Percentiles rank a stretch among this genome's conserved stretches.
Evolutionary conservation across 139 green algal genomes (phyloP).

Genomic region (Chlorella sp.): DNA sequence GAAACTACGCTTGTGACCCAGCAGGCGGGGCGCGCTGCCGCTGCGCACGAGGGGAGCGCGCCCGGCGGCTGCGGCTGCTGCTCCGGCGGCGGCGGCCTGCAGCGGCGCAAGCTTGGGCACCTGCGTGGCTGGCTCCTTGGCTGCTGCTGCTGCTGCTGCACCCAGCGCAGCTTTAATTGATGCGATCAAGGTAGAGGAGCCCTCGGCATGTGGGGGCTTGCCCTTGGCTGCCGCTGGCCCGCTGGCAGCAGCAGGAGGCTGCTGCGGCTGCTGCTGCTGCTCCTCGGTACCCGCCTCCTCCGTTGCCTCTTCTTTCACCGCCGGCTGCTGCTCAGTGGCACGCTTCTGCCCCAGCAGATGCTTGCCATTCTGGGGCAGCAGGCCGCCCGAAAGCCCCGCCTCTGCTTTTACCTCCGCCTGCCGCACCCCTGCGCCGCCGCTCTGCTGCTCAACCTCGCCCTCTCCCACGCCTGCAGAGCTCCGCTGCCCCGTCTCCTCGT

Average conservation of each 20-base stretch:
- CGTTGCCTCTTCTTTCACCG: not conserved
- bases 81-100: not conserved
- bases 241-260: no score
- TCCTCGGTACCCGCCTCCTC: not conserved
- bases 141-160: not conserved
- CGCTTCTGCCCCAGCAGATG: not conserved
- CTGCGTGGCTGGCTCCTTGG: not conserved
- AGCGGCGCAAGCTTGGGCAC: no score
- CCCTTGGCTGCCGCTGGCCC: no score
- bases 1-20: not conserved
- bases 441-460: not conserved
- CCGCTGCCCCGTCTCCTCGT: no score
- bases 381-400: no score
- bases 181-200: no score
- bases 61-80: not conserved
- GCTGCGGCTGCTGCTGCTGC: not conserved
- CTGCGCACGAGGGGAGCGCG: not conserved
- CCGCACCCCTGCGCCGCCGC: not conserved
- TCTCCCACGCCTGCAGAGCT: no score
- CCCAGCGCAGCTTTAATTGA: no score
- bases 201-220: no score
- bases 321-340: not conserved
- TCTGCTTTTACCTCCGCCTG: not conserved
- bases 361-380: not conserved
- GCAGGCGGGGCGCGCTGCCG: not conserved